Base-by-base conservation (phyloP, 768 basidiomycete genomes). In the Termitomyces titanicus region DNA sequence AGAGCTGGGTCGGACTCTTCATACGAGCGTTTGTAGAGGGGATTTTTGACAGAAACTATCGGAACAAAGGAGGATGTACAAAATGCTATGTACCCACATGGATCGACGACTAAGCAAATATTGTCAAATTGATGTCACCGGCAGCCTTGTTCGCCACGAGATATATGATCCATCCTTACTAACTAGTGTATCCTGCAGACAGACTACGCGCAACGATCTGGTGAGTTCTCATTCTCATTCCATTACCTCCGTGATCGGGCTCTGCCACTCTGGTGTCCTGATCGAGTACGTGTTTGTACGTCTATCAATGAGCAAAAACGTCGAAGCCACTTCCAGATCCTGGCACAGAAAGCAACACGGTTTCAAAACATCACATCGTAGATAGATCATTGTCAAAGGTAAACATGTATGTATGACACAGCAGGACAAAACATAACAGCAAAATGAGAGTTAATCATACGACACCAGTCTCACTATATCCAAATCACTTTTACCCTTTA, bases 181-280 rank as follows among this genome's bases (percentile, higher is more conserved):
- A n/a, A n/a, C n/a, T n/a, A n/a, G n/a, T n/a, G 84, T 78, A 81
- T 40, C 86, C 86, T 0, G 86, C 90, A 65, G 88, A 87, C 59
- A 80, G 87, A 5, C 74, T 89, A 24, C 76, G 82, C 1, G 84
- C 76, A 2, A 71, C 79, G 2, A 64, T 82, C 33, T 59, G 74
- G 6, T 80, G 81, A 9, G 75, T 74, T 3, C 67, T 75, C 0
- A 31, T 80, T 17, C 68, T 87, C 27, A 71, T 79, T 3, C 89
- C 87, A 0, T 24, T 84, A 0, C 80, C 85, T 1, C 65, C 84
- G 2, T 63, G 81, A 0, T 47, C n/a, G n/a, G n/a, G n/a, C n/a
- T n/a, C n/a, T n/a, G n/a, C n/a, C n/a, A 69, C 0, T 75, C 73
- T 0, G 85, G 86, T 1, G 57, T 86, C 3, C 63, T 78, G n/a